phyloP scores from a whole-genome alignment of 768 basidiomycete genomes.

The Amanita pallidorosea region DNA sequence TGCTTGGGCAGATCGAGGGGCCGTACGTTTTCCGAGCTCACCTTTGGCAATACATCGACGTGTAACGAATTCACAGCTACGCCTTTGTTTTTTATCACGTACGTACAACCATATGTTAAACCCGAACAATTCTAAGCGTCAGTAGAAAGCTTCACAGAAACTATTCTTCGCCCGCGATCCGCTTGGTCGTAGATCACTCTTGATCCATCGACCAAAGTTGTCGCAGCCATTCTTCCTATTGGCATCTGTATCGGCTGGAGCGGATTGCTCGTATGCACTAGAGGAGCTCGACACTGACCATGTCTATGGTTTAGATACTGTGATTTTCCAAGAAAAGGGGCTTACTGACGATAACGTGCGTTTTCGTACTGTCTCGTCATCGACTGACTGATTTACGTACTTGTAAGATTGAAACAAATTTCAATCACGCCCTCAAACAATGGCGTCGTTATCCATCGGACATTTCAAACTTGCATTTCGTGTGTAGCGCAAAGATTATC shows the following conservation, averaged over 20 bases:
- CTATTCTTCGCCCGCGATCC: conserved; percentile 78
- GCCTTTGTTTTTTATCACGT: conserved; percentile 77
- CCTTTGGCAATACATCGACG: not conserved
- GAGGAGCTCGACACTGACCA: conserved; percentile 52
- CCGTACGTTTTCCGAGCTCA: conserved; percentile 44
- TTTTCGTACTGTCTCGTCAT: not conserved
- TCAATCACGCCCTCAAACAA: not conserved
- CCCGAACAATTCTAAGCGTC: not conserved
- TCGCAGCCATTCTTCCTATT: conserved; percentile 45
- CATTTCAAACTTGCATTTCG: conserved; percentile 13
- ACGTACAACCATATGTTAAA: conserved; percentile 10
- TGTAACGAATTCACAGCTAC: conserved; percentile 37
- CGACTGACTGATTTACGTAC: not conserved
- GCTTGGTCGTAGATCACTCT: conserved; percentile 75
- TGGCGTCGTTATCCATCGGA: not conserved
- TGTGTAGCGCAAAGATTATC: conserved; percentile 11
- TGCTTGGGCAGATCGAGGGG: conserved; percentile 63
- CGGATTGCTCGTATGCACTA: conserved; percentile 32
- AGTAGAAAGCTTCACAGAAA: conserved; percentile 29
- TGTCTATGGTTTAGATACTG: conserved; percentile 45
- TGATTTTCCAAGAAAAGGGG: not conserved
- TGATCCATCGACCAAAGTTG: conserved; percentile 50
- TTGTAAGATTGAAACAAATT: not conserved
- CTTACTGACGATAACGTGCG: conserved; percentile 8
- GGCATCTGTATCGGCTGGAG: conserved; percentile 53